phyloP scores from a whole-genome alignment of 352 stramenopile genomes.

The Bremia lactucae region DNA sequence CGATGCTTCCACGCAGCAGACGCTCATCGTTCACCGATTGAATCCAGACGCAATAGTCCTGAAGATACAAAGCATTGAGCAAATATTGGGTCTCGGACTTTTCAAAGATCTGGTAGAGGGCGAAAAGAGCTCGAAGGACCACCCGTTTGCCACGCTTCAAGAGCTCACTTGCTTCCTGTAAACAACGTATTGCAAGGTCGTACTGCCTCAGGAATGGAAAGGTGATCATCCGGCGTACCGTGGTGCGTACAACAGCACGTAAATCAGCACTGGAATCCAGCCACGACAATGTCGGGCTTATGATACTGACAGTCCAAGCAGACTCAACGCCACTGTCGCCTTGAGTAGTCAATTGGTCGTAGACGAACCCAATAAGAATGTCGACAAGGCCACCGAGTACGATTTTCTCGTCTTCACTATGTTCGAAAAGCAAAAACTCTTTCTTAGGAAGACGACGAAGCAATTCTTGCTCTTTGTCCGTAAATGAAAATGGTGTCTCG shows the following conservation, averaged over 20 bases:
- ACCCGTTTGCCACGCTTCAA: constrained; percentile 80
- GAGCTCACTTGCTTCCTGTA: constrained; percentile 80
- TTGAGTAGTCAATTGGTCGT: constrained; percentile 92
- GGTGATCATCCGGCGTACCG: constrained; percentile 86
- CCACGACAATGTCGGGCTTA: constrained; percentile 92
- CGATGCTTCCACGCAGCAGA: constrained; percentile 25
- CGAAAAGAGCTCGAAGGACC: constrained; percentile 85
- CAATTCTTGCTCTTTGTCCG: constrained; percentile 62
- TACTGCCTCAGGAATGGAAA: constrained; percentile 95
- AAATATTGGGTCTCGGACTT: constrained; percentile 95
- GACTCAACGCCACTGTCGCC: constrained; percentile 94
- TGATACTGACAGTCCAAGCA: constrained; percentile 92
- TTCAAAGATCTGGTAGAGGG: constrained; percentile 87
- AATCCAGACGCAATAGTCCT: constrained; percentile 89
- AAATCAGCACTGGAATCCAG: constrained; percentile 77
- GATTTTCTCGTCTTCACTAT: constrained; percentile 41
- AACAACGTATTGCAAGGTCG: constrained; percentile 62
- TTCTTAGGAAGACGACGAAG: constrained; percentile 60
- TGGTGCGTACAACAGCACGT: constrained; percentile 47
- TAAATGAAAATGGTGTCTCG: constrained; percentile 21
- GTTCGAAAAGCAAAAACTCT: constrained; percentile 61
- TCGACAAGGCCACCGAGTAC: constrained; percentile 86
- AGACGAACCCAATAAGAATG: constrained; percentile 92
- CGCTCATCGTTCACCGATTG: constrained; percentile 49
- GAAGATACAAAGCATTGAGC: constrained; percentile 92